phyloP scores from a whole-genome alignment of 2,329 filamentous ascomycete genomes.

The Helminthosporium solani region DNA sequence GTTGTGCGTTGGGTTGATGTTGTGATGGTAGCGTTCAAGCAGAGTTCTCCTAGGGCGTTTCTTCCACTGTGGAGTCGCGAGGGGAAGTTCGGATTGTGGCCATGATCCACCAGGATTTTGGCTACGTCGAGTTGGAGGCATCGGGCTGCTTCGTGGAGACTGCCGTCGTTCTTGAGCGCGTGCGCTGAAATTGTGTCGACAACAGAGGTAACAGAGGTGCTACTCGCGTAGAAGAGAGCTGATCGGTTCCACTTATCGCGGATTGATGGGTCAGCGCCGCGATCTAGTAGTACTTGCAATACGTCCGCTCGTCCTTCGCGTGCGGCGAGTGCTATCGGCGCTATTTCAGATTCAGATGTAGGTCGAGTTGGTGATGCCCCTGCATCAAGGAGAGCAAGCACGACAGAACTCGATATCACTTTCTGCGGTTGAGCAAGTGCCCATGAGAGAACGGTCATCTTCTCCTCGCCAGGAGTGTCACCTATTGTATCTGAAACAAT shows the following conservation, averaged over 20 bases:
- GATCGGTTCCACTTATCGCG: constrained; percentile 59
- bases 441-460: constrained; percentile 61
- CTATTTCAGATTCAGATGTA: constrained; percentile 54
- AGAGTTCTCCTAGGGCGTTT: constrained; percentile 64
- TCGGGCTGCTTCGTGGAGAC: constrained; percentile 64
- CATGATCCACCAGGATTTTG: constrained; percentile 57
- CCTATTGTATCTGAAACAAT: constrained; percentile 48
- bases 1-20: constrained; percentile 34
- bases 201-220: constrained; percentile 26
- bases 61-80: constrained; percentile 63
- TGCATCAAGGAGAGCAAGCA: constrained; percentile 58
- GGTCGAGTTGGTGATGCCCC: constrained; percentile 61
- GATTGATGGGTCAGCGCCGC: constrained; percentile 61
- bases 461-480: constrained; percentile 54
- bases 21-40: constrained; percentile 55
- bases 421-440: constrained; percentile 64
- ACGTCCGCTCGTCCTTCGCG: constrained; percentile 58
- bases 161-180: constrained; percentile 63
- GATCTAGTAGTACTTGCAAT: constrained; percentile 57
- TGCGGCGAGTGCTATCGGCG: constrained; percentile 62
- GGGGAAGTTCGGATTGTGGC: constrained; percentile 65
- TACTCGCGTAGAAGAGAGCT: constrained; percentile 61
- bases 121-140: constrained; percentile 60
- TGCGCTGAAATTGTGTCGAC: constrained; percentile 54
- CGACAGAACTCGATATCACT: constrained; percentile 59